Conservation (phyloP, 352 stramenopile genomes). For the Globisporangium solare region DNA sequence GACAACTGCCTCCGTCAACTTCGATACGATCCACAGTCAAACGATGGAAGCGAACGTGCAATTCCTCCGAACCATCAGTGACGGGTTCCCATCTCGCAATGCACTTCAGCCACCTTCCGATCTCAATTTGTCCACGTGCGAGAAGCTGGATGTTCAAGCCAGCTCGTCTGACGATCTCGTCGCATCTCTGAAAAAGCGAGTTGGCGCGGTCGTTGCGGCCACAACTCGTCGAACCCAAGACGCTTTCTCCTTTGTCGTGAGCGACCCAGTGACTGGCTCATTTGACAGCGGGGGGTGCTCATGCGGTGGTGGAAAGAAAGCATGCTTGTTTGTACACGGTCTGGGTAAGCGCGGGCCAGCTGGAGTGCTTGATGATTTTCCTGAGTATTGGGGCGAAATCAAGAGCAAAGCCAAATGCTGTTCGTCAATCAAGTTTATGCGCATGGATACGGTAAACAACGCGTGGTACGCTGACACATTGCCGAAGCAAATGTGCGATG, state of each 20-base stretch:
- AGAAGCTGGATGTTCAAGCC: background rate
- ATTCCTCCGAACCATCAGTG: slow-evolving; percentile 14
- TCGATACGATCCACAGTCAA: slow-evolving; percentile 13
- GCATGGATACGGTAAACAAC: slow-evolving; percentile 25
- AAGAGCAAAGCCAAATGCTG: slow-evolving; percentile 19
- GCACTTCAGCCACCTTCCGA: slow-evolving; percentile 10
- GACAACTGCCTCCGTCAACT: background rate
- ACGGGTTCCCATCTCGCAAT: slow-evolving; percentile 10
- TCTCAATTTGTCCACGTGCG: background rate
- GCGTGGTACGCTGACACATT: slow-evolving; percentile 24
- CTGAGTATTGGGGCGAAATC: slow-evolving; percentile 23
- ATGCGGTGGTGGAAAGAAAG: slow-evolving; percentile 4
- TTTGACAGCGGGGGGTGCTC: background rate
- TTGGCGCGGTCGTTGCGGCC: background rate
- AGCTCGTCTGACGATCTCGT: no score
- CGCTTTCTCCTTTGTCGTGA: background rate
- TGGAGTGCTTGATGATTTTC: no score
- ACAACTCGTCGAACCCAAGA: background rate
- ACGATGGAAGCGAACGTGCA: slow-evolving; percentile 16
- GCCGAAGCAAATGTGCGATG: slow-evolving; percentile 18
- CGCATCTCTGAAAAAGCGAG: background rate
- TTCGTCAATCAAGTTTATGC: slow-evolving; percentile 25
- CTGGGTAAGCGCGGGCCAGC: background rate
- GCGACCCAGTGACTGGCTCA: background rate
- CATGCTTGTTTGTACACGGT: slow-evolving; percentile 7